Evolutionary conservation across 202 grass and related monocot genomes (phyloP).

Genomic region (Panicum hallii): DNA sequence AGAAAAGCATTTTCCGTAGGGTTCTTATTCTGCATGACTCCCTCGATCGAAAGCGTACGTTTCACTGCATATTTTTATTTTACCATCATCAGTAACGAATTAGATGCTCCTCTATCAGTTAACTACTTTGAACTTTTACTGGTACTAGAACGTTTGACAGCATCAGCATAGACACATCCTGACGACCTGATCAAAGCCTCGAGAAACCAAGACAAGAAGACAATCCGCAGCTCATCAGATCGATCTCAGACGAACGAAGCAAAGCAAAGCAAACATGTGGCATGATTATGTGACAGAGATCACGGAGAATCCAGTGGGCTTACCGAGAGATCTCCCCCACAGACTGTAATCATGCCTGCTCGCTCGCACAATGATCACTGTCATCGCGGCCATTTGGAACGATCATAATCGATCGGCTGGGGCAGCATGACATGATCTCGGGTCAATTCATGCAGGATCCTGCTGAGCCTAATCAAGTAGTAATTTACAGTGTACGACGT

Average conservation of each 20-base stretch:
- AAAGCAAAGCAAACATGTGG: constrained; percentile 27
- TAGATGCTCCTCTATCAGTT: not conserved
- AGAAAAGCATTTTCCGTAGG: not conserved
- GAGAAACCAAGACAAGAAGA: constrained; percentile 12
- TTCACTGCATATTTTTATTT: not conserved
- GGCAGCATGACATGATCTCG: constrained; percentile 17
- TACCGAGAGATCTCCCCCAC: constrained; percentile 42
- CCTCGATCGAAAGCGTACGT: not conserved
- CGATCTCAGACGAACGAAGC: not conserved
- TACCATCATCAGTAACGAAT: not conserved
- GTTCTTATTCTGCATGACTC: not conserved
- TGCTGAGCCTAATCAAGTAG: not conserved
- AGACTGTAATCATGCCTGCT: constrained; percentile 37
- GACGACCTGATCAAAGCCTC: not conserved
- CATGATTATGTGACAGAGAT: constrained; percentile 29
- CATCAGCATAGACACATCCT: not conserved
- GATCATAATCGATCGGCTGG: constrained; percentile 32
- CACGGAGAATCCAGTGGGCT: constrained; percentile 24
- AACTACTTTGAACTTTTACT: not conserved
- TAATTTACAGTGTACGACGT: constrained; percentile 34
- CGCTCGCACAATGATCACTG: constrained; percentile 23
- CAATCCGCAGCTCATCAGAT: not conserved
- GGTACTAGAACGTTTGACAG: not conserved
- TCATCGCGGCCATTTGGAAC: constrained; percentile 49
- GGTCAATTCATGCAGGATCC: constrained; percentile 37